Evolutionary conservation across 1,284 basidiomycete species (phyloP), one percentile per base, ranked within the genome.

Genomic region (Apiotrichum domesticum): DNA sequence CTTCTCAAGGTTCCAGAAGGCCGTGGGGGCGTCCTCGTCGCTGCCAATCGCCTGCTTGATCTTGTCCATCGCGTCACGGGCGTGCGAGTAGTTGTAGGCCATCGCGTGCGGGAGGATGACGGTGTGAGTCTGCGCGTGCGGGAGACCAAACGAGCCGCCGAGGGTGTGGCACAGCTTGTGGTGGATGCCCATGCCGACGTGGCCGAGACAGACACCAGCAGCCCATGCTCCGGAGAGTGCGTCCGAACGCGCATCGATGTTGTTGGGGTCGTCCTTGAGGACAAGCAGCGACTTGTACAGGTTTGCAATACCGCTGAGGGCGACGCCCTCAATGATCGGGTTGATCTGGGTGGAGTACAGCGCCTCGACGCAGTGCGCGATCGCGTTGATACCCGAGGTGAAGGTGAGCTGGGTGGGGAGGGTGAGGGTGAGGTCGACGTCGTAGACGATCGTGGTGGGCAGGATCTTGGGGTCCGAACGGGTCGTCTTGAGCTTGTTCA

Each of bases 141-240:
- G 78, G 53, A 80, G 76, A 57, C 75, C 73, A 61, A 80, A 79
- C 13, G 74, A 74, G 8, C 79, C 79, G 35, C 66, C 51, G 37
- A 80, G 73, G n/a, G 75, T 74, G 61, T 79, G 78, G 62, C 78
- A 79, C n/a, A 80, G 69, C 64, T 80, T 80, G 65, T 80, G 79
- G 59, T 81, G 80, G 10, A 81, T 62, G n/a, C 71, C 72, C 76
- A 80, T 78, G 33, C 74, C 72, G 10, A 78, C 77, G 3, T 72
- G 65, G 14, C 78, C 79, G 21, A 79, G 64, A 52, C 76, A 78
- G 0, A 73, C 71, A 8, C 74, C 78, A 49, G 79, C 79, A 1
- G 74, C 70, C 76, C 76, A 80, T 3, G 79, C 79, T 21, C 79
- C 79, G 51, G 74, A 78, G 2, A 79, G 65, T 4, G 77, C 77